A percentile compares a stretch with the other conserved stretches of the same genome.
These are phyloP conservation scores for Dovyalis caffra DNA, from an alignment of 345 rosid species.

Conservation along the genomic window DNA sequence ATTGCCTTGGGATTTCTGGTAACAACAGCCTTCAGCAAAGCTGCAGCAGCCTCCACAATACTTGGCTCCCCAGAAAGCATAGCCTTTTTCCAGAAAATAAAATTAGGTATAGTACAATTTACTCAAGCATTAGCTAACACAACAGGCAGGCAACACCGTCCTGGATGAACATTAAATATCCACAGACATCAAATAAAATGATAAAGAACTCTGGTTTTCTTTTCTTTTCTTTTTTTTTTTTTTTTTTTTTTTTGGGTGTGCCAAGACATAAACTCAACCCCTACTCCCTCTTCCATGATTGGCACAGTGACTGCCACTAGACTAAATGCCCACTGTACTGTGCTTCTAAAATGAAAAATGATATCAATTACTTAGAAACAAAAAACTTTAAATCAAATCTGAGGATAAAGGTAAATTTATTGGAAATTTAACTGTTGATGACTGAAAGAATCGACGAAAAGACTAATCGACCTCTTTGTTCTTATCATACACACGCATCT, in stretches of 20 bases:
- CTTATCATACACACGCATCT: neutral
- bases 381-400: neutral
- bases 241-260: too few relatives aligned
- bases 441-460: neutral
- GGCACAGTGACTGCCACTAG: too few relatives aligned
- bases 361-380: neutral
- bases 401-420: neutral
- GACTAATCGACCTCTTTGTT: neutral
- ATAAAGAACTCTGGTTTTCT: neutral
- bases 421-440: neutral
- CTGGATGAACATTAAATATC: too few relatives aligned
- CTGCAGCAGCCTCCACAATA: slow-evolving; percentile 94
- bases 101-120: slow-evolving; percentile 8
- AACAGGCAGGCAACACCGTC: neutral
- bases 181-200: neutral
- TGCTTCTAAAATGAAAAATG: neutral
- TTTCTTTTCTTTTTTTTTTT: too few relatives aligned
- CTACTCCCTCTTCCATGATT: too few relatives aligned
- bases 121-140: neutral
- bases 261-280: too few relatives aligned
- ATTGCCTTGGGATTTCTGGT: slow-evolving; percentile 99
- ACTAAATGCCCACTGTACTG: too few relatives aligned
- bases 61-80: slow-evolving; percentile 96
- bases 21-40: slow-evolving; percentile 86
- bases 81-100: slow-evolving; percentile 44